Evolutionary conservation across 257 asterid species (phyloP).

Genomic region (Solanum acaule): DNA sequence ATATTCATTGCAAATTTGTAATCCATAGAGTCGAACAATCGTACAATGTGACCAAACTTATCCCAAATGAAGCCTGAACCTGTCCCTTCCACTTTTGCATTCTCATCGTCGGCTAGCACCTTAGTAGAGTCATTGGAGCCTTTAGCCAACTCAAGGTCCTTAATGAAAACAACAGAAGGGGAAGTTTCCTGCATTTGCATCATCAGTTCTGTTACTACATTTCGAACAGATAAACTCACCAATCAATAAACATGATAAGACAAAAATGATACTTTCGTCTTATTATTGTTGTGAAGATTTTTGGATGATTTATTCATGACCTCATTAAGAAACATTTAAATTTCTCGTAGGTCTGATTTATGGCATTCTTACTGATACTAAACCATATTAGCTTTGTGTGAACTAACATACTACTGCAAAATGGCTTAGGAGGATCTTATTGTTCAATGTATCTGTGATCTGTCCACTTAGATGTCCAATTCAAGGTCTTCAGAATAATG

Average conservation of each 20-base stretch:
- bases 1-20: not conserved
- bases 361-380: not conserved
- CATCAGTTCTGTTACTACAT: not conserved
- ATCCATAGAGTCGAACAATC: constrained; percentile 4
- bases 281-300: not conserved
- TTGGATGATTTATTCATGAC: not conserved
- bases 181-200: constrained; percentile 47
- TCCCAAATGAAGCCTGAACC: constrained; percentile 99
- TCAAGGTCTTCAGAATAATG: not conserved
- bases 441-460: not conserved
- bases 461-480: not conserved
- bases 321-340: not conserved
- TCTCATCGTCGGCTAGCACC: constrained; percentile 28
- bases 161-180: constrained; percentile 65
- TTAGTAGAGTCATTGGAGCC: constrained; percentile 28
- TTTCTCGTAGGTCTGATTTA: not conserved
- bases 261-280: not conserved
- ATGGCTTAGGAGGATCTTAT: not conserved
- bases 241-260: not conserved
- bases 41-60: constrained; percentile 82
- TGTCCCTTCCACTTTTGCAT: constrained; percentile 68
- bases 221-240: not conserved
- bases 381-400: not conserved
- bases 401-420: not conserved
- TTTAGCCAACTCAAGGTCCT: constrained; percentile 50